Evolutionary conservation across 2,329 filamentous ascomycete genomes (phyloP).

Genomic region (Sphaerulina populicola): DNA sequence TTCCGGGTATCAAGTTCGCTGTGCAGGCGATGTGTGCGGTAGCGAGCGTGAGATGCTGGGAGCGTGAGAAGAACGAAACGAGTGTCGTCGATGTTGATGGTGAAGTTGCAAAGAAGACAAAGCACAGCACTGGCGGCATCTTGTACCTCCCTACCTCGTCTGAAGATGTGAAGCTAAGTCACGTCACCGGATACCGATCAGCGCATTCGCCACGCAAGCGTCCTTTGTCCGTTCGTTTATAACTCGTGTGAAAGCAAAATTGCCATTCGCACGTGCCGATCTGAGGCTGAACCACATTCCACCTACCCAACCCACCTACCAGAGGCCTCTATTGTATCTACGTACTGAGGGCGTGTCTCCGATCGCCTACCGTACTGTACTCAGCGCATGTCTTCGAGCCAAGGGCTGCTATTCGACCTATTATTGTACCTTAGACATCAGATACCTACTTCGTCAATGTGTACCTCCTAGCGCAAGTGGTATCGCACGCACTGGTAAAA

Average conservation of each 20-base stretch:
- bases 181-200: slow-evolving; percentile 6
- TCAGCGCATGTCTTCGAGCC: neutral
- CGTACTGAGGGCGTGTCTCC: no score
- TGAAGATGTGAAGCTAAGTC: slow-evolving; percentile 1
- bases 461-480: neutral
- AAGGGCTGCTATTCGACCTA: neutral
- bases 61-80: neutral
- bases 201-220: slow-evolving; percentile 1
- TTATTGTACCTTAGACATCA: neutral
- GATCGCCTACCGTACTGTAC: no score
- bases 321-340: no score
- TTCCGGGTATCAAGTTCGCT: neutral
- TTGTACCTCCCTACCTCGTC: no score
- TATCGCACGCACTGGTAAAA: neutral
- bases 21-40: neutral
- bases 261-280: neutral
- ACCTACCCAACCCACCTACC: no score
- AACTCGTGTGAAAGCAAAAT: slow-evolving; percentile 1
- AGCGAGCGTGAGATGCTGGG: neutral
- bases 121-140: neutral
- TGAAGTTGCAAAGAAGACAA: neutral
- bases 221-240: slow-evolving; percentile 1
- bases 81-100: neutral
- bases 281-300: neutral
- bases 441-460: neutral